Conservation (phyloP, 2,329 filamentous ascomycete species). For the Ceratocystis cacaofunesta region DNA sequence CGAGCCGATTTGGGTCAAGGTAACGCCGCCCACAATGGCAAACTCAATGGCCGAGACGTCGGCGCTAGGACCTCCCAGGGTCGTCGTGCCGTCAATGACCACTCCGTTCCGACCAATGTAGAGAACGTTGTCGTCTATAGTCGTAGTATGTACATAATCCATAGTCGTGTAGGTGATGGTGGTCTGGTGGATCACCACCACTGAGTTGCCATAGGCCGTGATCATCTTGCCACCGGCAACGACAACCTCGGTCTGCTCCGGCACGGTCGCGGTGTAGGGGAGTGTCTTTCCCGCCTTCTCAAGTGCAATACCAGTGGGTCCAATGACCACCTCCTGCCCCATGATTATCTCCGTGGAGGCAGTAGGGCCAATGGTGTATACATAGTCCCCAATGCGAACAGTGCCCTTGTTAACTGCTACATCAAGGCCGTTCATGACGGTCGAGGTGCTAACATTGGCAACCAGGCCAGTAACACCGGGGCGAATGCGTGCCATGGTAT, state of each 20-base stretch:
- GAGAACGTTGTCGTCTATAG: slow-evolving; percentile 37
- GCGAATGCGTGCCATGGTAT: slow-evolving; percentile 30
- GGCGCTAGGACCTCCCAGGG: slow-evolving; percentile 30
- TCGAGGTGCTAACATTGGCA: slow-evolving; percentile 25
- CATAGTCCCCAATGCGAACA: slow-evolving; percentile 30
- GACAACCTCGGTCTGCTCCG: slow-evolving; percentile 29
- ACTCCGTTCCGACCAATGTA: slow-evolving; percentile 34
- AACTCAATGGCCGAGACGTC: slow-evolving; percentile 26
- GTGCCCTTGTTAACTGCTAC: slow-evolving; percentile 30
- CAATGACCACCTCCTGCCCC: slow-evolving; percentile 25
- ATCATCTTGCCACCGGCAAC: slow-evolving; percentile 35
- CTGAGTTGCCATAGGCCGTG: slow-evolving; percentile 29
- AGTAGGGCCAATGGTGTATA: slow-evolving; percentile 29
- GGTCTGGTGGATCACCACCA: slow-evolving; percentile 29
- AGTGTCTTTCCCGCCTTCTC: slow-evolving; percentile 25
- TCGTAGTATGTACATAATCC: slow-evolving; percentile 24
- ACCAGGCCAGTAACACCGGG: slow-evolving; percentile 23
- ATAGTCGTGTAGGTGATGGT: slow-evolving; percentile 33
- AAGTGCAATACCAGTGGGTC: slow-evolving; percentile 24
- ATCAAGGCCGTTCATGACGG: slow-evolving; percentile 27
- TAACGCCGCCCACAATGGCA: slow-evolving; percentile 38
- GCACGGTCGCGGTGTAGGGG: slow-evolving; percentile 23
- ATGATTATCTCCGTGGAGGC: slow-evolving; percentile 23
- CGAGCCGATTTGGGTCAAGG: slow-evolving; percentile 35
- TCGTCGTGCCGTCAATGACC: slow-evolving; percentile 26